Evolutionary conservation across 2,329 filamentous ascomycete species (phyloP).

Genomic region (Fusarium veterinarium): DNA sequence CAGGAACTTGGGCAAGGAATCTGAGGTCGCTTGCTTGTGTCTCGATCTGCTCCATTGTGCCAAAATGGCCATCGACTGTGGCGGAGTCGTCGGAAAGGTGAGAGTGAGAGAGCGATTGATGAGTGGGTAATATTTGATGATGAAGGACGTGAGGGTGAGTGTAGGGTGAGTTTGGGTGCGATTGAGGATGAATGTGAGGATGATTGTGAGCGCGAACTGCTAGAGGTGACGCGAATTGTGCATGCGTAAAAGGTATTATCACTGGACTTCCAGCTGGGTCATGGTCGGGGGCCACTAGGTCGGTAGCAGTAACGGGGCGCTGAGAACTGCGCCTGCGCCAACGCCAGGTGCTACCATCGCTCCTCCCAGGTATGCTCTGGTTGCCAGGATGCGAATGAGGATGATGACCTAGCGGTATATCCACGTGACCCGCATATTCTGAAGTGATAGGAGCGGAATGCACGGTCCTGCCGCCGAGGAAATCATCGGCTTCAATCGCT

Average conservation of each 20-base stretch:
- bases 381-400: slow-evolving; percentile 5
- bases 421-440: slow-evolving; percentile 32
- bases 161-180: slow-evolving; percentile 3
- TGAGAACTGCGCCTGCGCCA: slow-evolving; percentile 32
- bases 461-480: slow-evolving; percentile 12
- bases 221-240: slow-evolving; percentile 31
- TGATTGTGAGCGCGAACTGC: slow-evolving; percentile 23
- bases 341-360: slow-evolving; percentile 29
- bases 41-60: slow-evolving; percentile 65
- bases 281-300: slow-evolving; percentile 3
- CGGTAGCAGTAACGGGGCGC: slow-evolving; percentile 6
- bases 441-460: slow-evolving; percentile 7
- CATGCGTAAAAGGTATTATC: slow-evolving; percentile 34
- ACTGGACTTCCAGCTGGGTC: slow-evolving; percentile 11
- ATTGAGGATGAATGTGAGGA: slow-evolving; percentile 4
- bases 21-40: slow-evolving; percentile 66
- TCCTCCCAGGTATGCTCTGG: slow-evolving; percentile 1
- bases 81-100: slow-evolving; percentile 7
- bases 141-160: slow-evolving; percentile 23
- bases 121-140: slow-evolving; percentile 8
- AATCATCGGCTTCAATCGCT: slow-evolving; percentile 18
- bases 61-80: slow-evolving; percentile 38
- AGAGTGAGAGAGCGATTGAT: slow-evolving; percentile 11
- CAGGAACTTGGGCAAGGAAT: slow-evolving; percentile 58
- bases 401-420: not conserved